Evolutionary conservation across 805 yeast genomes (phyloP).

Genomic region (Candida ovalis): DNA sequence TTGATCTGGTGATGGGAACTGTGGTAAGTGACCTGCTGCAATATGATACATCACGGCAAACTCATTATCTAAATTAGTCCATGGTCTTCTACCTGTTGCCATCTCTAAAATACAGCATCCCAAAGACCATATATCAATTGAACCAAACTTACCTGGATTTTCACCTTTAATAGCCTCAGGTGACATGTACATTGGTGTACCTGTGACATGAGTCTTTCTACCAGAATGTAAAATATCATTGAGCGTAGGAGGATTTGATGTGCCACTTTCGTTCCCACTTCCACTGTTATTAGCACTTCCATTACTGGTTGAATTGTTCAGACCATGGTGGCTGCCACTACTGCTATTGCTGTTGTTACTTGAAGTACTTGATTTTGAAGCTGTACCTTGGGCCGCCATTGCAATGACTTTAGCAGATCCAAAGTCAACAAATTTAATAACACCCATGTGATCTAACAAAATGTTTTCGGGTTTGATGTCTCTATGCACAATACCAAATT

Average conservation of each 20-base stretch:
- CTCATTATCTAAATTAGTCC: constrained; percentile 95
- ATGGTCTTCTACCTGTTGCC: constrained; percentile 95
- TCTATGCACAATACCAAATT: constrained; percentile 92
- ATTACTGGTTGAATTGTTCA: not conserved
- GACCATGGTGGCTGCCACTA: constrained; percentile 5
- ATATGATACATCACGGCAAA: constrained; percentile 99
- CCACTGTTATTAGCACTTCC: not conserved
- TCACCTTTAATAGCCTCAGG: constrained; percentile 92
- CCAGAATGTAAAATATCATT: constrained; percentile 20
- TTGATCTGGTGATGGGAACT: constrained; percentile 74
- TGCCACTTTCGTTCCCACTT: constrained; percentile 3
- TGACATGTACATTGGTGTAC: constrained; percentile 99
- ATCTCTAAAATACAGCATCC: constrained; percentile 96
- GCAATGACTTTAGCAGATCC: constrained; percentile 95
- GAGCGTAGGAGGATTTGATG: constrained; percentile 13
- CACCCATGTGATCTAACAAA: constrained; percentile 84
- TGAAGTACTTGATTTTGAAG: constrained; percentile 8
- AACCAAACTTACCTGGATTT: constrained; percentile 55
- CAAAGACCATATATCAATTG: constrained; percentile 89
- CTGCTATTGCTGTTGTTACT: constrained; percentile 30
- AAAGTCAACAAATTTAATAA: constrained; percentile 92
- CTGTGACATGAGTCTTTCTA: constrained; percentile 50
- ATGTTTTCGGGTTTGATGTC: constrained; percentile 96
- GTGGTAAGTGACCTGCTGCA: constrained; percentile 92
- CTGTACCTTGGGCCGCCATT: constrained; percentile 40